Evolutionary conservation across 2,329 filamentous ascomycete genomes (phyloP).

Genomic region (Tolypocladium amazonense): DNA sequence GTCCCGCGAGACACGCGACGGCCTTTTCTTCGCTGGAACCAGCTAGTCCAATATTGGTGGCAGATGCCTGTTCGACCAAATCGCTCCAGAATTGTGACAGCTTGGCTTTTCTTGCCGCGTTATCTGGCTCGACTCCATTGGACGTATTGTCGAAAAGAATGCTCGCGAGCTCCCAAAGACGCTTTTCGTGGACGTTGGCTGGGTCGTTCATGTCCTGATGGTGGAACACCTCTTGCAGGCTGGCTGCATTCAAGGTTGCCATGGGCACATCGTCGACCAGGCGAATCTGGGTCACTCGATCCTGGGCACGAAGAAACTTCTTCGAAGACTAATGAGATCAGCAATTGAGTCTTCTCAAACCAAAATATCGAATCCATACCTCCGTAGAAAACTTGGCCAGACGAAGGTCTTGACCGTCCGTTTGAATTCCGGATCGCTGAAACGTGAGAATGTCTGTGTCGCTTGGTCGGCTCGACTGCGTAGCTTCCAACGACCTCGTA

Average conservation of each 20-base stretch:
- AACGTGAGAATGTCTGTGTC: constrained; percentile 21
- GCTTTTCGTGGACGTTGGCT: constrained; percentile 52
- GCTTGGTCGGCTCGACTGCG: constrained; percentile 21
- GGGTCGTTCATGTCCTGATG: constrained; percentile 29
- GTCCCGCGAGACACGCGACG: constrained; percentile 65
- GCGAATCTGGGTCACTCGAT: constrained; percentile 42
- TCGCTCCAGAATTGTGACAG: constrained; percentile 58
- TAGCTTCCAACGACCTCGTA: constrained; percentile 24
- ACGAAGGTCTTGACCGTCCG: constrained; percentile 52
- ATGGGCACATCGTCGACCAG: constrained; percentile 48
- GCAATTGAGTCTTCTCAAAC: constrained; percentile 5
- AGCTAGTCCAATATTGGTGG: constrained; percentile 45
- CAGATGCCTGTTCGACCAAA: constrained; percentile 51
- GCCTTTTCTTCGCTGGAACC: constrained; percentile 71
- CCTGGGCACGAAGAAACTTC: constrained; percentile 43
- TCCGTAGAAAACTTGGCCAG: constrained; percentile 53
- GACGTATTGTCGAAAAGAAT: constrained; percentile 68
- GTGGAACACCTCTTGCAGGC: constrained; percentile 28
- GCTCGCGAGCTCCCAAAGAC: constrained; percentile 76
- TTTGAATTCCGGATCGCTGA: constrained; percentile 40
- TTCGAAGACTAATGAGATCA: constrained; percentile 37
- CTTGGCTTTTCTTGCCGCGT: constrained; percentile 43
- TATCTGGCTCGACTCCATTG: constrained; percentile 28
- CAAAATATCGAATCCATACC: constrained; percentile 18
- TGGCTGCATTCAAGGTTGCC: constrained; percentile 32